Evolutionary conservation across 305 asterid genomes (phyloP).

Genomic region (Fraxinus latifolia): DNA sequence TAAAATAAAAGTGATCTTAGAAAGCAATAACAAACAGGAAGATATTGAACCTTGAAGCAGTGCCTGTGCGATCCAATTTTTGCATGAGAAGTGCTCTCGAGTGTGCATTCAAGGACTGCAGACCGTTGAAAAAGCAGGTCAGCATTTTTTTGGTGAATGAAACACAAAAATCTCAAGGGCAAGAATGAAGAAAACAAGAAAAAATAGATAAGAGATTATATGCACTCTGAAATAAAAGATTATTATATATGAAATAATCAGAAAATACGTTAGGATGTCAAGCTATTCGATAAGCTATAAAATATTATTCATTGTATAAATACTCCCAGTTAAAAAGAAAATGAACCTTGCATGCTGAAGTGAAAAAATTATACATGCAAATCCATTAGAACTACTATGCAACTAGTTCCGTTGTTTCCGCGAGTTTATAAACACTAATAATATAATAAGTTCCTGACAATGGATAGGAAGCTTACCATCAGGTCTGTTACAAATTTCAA

Average conservation of each 20-base stretch:
- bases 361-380: neutral
- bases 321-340: neutral
- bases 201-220: neutral
- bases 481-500: neutral
- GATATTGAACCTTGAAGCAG: constrained; percentile 49
- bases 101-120: constrained; percentile 68
- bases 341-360: neutral
- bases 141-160: constrained; percentile 22
- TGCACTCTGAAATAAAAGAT: neutral
- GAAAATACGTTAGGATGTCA: neutral
- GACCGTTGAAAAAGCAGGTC: constrained; percentile 21
- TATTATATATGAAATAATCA: neutral
- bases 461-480: neutral
- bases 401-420: neutral
- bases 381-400: neutral
- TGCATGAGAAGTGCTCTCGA: constrained; percentile 64
- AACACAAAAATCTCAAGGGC: constrained; percentile 1
- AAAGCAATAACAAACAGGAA: constrained; percentile 5
- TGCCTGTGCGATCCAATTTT: constrained; percentile 61
- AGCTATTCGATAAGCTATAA: neutral
- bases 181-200: constrained; percentile 2
- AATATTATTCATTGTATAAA: neutral
- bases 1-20: constrained; percentile 9
- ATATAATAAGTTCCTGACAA: neutral
- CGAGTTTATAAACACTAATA: neutral